Evolutionary conservation across 2,329 filamentous ascomycete genomes (phyloP).

Genomic region (Rutstroemia sp.): DNA sequence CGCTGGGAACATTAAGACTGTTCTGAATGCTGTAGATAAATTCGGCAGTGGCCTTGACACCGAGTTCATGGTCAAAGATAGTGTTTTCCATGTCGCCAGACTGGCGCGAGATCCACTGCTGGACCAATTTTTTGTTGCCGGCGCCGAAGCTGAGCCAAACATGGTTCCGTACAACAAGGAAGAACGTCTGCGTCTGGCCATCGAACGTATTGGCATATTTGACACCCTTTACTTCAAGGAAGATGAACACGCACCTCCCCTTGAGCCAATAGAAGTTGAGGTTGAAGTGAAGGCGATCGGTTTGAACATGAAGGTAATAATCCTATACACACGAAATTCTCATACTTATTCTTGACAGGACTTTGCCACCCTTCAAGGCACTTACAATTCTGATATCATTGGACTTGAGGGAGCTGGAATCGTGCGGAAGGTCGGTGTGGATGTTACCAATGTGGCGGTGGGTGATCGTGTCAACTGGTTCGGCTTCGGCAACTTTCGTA

Average conservation of each 20-base stretch:
- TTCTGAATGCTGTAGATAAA: background rate
- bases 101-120: slow-evolving; percentile 7
- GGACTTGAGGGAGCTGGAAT: slow-evolving; percentile 41
- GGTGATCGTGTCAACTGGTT: slow-evolving; percentile 38
- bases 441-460: slow-evolving; percentile 44
- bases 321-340: background rate
- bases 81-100: slow-evolving; percentile 9
- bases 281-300: slow-evolving; percentile 1
- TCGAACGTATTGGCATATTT: slow-evolving; percentile 7
- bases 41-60: background rate
- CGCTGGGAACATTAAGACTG: background rate
- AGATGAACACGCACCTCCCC: background rate
- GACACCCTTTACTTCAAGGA: slow-evolving; percentile 5
- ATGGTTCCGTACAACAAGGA: background rate
- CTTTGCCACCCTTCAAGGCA: background rate
- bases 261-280: background rate
- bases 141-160: slow-evolving; percentile 5
- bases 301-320: slow-evolving; percentile 4
- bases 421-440: slow-evolving; percentile 47
- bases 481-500: slow-evolving; percentile 19
- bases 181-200: background rate
- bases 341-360: background rate
- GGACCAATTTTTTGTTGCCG: slow-evolving; percentile 6
- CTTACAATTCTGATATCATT: background rate
- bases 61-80: slow-evolving; percentile 1